Evolutionary conservation across 768 basidiomycete species (phyloP), one percentile per base, ranked within the genome.

Genomic region (Nidula microcarpa): DNA sequence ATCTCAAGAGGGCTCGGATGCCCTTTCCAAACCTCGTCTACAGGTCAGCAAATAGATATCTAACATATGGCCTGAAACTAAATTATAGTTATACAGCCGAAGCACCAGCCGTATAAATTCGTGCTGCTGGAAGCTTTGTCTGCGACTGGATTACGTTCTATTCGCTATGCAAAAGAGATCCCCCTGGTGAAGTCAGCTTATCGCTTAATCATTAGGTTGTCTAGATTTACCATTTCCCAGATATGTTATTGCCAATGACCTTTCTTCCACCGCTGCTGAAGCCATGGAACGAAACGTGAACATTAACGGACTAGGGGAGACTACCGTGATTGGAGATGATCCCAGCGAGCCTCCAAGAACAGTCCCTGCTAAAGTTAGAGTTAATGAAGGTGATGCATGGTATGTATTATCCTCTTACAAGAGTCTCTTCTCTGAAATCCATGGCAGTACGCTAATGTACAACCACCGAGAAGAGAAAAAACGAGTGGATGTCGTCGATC

Each of bases 111-210:
- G 0, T 77, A 85, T 58, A 86, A 81, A 59, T 82, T 94, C 59
- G 84, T 86, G 14, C 78, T 97, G 14, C 76, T 99, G 8, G 97
- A 99, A 69, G 93, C 95, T 0, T 82, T 99, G 33, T 95, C 95
- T 14, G 97, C 97, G 0, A 98, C 96, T 0, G 97, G 97, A 33
- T 78, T 99, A 30, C 86, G 97, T 6, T 89, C 95, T 1, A 97
- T 99, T 51, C 90, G 97, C 35, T 99, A 98, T 67, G 96, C 95
- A 0, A 94, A 97, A 61, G 97, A 99, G 70, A 94, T 99, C 7
- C 94, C 95, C 1, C 79, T 88, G 43, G 81, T 93, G 53, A 91
- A 85, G 96, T 97, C 48, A 65, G 84, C 54, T 39, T 1, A 32
- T 45, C 33, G 16, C 37, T 57, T 49, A 17, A 23, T 23, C 7